Conservation (phyloP, 495 filamentous ascomycete species). For the Penicillium ucsense region DNA sequence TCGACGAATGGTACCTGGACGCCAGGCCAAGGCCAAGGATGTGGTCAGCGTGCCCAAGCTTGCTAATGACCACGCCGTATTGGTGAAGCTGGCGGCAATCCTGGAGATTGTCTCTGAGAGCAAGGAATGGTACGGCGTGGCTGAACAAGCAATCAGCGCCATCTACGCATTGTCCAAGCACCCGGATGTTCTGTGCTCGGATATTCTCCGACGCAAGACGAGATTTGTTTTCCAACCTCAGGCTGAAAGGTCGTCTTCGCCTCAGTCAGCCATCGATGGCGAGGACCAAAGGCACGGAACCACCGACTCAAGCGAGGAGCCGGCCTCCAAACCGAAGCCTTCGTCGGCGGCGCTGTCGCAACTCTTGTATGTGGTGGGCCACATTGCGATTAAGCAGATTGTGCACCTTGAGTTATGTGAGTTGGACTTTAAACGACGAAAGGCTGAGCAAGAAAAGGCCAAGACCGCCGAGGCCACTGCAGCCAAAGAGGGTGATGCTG, state of each 20-base stretch:
- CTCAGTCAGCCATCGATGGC: constrained; percentile 16
- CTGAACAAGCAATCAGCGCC: constrained; percentile 91
- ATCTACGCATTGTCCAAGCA: constrained; percentile 95
- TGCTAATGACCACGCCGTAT: constrained; percentile 81
- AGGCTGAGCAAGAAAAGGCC: constrained; percentile 86
- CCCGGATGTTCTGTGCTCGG: constrained; percentile 87
- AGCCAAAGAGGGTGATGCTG: constrained; percentile 40
- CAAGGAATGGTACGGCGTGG: constrained; percentile 96
- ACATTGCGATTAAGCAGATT: constrained; percentile 97
- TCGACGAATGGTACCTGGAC: constrained; percentile 76
- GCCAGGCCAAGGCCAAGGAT: constrained; percentile 61
- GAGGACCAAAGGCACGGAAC: constrained; percentile 42
- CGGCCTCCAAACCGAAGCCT: constrained; percentile 20
- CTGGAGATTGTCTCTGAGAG: constrained; percentile 74
- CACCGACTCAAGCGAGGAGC: constrained; percentile 20
- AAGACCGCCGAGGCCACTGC: constrained; percentile 45
- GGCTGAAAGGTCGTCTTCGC: constrained; percentile 24
- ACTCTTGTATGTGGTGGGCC: constrained; percentile 88
- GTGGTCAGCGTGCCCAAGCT: constrained; percentile 62
- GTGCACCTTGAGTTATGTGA: constrained; percentile 99
- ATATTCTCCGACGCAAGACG: constrained; percentile 81
- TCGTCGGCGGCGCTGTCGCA: constrained; percentile 73
- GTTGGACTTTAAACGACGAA: constrained; percentile 92
- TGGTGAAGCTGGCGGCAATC: constrained; percentile 71
- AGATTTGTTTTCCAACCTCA: constrained; percentile 60